Evolutionary conservation across 257 asterid species (phyloP), one percentile per base, ranked within the genome.

Genomic region (Osmanthus fragrans): DNA sequence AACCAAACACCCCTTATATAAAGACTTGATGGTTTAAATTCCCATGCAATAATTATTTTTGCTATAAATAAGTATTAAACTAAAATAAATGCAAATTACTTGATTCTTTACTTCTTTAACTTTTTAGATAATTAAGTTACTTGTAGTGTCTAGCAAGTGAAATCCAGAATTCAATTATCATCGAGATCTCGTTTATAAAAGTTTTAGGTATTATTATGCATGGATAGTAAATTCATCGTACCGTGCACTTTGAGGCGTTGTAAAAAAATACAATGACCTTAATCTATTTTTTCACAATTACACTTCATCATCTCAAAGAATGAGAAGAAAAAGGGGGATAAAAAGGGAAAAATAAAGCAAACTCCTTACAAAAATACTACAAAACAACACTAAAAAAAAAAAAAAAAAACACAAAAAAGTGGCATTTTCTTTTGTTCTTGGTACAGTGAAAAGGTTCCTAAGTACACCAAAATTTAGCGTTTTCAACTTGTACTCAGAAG

Each of bases 401-500:
- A 10, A 63, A 63, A 0, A 1, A 60, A 25, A 23, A 60, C 8
- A 0, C 0, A 5, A 21, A 8, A 60, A 60, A 21, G 68, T 60
- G 68, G 68, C 33, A 33, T 60, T 23, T 21, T 25, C 33, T 60
- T 60, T 60, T 60, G 16, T 18, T n/a, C 8, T 56, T 7, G 12
- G 3, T 56, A 7, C 25, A 19, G 21, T n/a, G 11, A 5, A 12
- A 45, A 45, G 54, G n/a, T 56, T 56, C 47, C 21, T 56, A 56
- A n/a, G 29, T 56, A 56, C 7, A 63, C 7, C 15, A 63, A 27
- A 63, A 3, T 25, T 63, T 63, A 3, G 16, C 69, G 27, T 63
- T 63, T 63, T 63, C 81, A 70, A 25, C 72, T 73, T 42, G 73
- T 58, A 73, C 85, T 82, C 81, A 87, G 76, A 70, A 87, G 90